These are phyloP conservation scores for Kodamaea suecica DNA, from an alignment of 1,139 yeast species.

Conservation along the genomic window DNA sequence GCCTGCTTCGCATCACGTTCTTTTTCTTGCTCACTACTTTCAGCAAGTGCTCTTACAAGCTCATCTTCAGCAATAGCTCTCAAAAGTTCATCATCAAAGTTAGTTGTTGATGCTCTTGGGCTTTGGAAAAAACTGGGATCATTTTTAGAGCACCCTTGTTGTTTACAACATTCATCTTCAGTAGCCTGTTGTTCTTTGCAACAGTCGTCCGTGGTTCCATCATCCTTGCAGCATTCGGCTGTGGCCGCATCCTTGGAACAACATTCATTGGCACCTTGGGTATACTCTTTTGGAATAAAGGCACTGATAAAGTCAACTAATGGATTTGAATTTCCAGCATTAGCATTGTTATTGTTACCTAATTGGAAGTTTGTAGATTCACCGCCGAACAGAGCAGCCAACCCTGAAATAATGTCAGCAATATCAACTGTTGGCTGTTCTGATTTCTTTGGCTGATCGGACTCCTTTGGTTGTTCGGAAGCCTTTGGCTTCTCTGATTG, in stretches of 20 bases:
- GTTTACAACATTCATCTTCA: too few relatives aligned
- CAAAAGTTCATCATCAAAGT: not conserved
- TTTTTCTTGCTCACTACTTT: too few relatives aligned
- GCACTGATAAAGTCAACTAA: slow-evolving; percentile 5
- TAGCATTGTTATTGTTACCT: not conserved
- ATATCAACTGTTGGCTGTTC: not conserved
- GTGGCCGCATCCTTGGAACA: not conserved
- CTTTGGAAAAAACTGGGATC: too few relatives aligned
- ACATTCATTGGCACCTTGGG: slow-evolving; percentile 1
- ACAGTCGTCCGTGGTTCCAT: too few relatives aligned
- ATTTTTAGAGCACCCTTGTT: too few relatives aligned
- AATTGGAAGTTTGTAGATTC: not conserved
- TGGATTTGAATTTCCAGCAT: slow-evolving; percentile 2
- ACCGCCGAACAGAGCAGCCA: slow-evolving; percentile 2
- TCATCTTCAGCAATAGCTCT: slow-evolving; percentile 1
- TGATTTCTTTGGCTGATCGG: not conserved
- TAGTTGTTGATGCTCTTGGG: not conserved
- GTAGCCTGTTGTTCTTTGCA: too few relatives aligned
- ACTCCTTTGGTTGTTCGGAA: not conserved
- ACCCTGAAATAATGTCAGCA: not conserved
- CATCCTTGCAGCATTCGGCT: not conserved
- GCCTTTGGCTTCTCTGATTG: too few relatives aligned
- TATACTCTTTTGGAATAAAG: slow-evolving; percentile 5
- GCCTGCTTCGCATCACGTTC: slow-evolving; percentile 11
- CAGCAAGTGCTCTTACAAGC: slow-evolving; percentile 6